phyloP scores from a whole-genome alignment of 305 asterid genomes.

The Stenogyne calaminthoides region DNA sequence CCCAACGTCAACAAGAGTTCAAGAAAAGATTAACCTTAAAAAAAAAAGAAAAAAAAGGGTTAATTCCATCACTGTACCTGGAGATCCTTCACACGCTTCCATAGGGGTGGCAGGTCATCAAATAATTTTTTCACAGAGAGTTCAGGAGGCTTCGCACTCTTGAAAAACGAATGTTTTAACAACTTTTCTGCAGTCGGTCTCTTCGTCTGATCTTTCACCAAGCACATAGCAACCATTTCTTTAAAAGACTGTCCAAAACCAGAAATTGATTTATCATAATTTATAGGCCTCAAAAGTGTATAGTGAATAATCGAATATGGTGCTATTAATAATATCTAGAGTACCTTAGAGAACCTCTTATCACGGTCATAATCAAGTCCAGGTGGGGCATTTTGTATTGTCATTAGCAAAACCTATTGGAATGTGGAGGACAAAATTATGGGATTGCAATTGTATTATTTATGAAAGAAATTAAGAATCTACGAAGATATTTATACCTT shows the following conservation, averaged over 20 bases:
- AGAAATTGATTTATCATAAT: constrained; percentile 31
- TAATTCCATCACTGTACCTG: constrained; percentile 51
- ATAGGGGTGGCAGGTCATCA: constrained; percentile 78
- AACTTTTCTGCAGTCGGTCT: constrained; percentile 89
- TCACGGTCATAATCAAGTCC: constrained; percentile 99
- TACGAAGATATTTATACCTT: constrained; percentile 56
- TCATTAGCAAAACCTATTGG: constrained; percentile 88
- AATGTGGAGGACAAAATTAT: constrained; percentile 22
- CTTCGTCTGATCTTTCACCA: constrained; percentile 94
- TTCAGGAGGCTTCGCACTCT: constrained; percentile 75
- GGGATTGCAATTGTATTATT: constrained; percentile 20
- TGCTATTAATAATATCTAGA: constrained; percentile 33
- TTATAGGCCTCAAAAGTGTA: constrained; percentile 21
- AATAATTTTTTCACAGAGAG: constrained; percentile 71
- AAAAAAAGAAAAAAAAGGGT: constrained; percentile 22
- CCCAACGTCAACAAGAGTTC: constrained; percentile 32
- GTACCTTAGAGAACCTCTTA: constrained; percentile 95
- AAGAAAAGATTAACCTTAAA: constrained; percentile 20
- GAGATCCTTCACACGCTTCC: constrained; percentile 86
- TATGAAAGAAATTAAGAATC: constrained; percentile 18
- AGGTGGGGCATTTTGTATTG: constrained; percentile 99
- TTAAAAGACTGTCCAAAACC: constrained; percentile 78
- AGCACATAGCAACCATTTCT: constrained; percentile 96
- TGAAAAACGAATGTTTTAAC: constrained; percentile 82
- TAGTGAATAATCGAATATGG: constrained; percentile 15